Conservation (phyloP, 2,329 filamentous ascomycete species). For the Anthostomella pinea region DNA sequence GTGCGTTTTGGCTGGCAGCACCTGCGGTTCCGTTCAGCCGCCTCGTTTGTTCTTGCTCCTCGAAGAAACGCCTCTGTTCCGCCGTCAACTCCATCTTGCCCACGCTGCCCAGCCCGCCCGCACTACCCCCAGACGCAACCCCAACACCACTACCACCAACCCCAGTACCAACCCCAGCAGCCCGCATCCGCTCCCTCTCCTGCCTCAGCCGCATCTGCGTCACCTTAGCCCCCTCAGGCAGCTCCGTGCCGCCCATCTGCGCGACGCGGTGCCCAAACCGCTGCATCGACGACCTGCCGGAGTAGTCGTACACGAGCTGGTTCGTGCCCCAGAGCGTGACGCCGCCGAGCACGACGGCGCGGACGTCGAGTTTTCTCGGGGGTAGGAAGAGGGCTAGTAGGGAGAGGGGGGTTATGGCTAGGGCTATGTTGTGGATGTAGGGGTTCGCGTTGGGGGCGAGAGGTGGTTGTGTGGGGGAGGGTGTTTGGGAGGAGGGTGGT, state of each 20-base stretch:
- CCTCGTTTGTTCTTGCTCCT: too few relatives aligned
- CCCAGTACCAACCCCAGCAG: constrained; percentile 11
- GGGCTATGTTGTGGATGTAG: constrained; percentile 45
- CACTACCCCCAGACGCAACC: constrained; percentile 26
- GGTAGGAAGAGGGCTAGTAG: constrained; percentile 49
- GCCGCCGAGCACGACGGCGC: constrained; percentile 47
- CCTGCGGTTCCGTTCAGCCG: too few relatives aligned
- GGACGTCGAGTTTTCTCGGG: constrained; percentile 50
- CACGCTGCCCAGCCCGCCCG: constrained; percentile 19
- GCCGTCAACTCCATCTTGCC: constrained; percentile 11
- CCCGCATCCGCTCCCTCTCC: constrained; percentile 31
- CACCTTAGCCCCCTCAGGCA: constrained; percentile 54
- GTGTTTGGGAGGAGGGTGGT: constrained; percentile 7
- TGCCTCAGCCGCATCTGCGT: constrained; percentile 47
- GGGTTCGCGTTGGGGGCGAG: constrained; percentile 27
- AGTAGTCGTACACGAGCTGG: constrained; percentile 56
- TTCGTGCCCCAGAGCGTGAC: constrained; percentile 52
- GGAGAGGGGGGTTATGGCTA: constrained; percentile 46
- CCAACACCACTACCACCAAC: constrained; percentile 2
- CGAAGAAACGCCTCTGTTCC: too few relatives aligned
- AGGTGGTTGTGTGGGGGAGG: constrained; percentile 4
- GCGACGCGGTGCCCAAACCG: constrained; percentile 44
- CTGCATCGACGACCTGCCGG: constrained; percentile 48
- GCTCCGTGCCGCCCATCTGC: constrained; percentile 48
- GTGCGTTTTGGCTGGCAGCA: too few relatives aligned